These are phyloP conservation scores for Aspergillus sp. DNA, from an alignment of 2,329 filamentous ascomycete species.

Conservation along the genomic window DNA sequence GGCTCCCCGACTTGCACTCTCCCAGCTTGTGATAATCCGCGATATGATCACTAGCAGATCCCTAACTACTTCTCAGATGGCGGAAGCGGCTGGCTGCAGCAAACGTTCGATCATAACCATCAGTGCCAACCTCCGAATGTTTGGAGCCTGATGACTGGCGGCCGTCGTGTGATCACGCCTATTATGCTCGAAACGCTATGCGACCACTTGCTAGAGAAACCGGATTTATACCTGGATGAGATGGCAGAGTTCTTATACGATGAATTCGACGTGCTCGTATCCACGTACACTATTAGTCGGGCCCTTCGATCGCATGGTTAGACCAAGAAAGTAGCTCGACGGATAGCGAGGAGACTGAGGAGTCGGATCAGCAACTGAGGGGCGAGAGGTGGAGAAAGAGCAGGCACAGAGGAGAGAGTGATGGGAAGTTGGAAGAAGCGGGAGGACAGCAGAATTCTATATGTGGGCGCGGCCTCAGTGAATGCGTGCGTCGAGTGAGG, in stretches of 20 bases:
- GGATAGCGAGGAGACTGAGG: too few relatives aligned
- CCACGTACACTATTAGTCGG: constrained; percentile 14
- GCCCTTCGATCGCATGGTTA: constrained; percentile 13
- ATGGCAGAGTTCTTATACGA: constrained; percentile 21
- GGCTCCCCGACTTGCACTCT: constrained; percentile 1
- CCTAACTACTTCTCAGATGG: constrained; percentile 12
- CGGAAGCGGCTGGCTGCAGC: constrained; percentile 13
- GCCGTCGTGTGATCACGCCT: constrained; percentile 4
- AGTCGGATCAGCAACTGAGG: too few relatives aligned
- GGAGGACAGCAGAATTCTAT: too few relatives aligned
- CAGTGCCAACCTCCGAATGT: constrained; percentile 6
- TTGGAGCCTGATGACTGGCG: constrained; percentile 5
- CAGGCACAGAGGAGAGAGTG: too few relatives aligned
- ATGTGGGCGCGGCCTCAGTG: too few relatives aligned
- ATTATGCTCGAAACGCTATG: constrained; percentile 8
- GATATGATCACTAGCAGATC: constrained; percentile 14
- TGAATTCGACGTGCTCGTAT: constrained; percentile 13
- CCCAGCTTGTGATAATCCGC: constrained; percentile 8
- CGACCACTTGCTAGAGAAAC: constrained; percentile 21
- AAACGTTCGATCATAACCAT: constrained; percentile 6
- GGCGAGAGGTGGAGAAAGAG: too few relatives aligned
- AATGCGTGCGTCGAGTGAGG: too few relatives aligned
- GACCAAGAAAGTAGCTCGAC: constrained; percentile 21
- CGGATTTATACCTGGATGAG: constrained; percentile 20
- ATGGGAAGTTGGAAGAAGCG: too few relatives aligned